Evolutionary conservation across 2,329 filamentous ascomycete genomes (phyloP).

Genomic region (Orbilia ellipsospora): DNA sequence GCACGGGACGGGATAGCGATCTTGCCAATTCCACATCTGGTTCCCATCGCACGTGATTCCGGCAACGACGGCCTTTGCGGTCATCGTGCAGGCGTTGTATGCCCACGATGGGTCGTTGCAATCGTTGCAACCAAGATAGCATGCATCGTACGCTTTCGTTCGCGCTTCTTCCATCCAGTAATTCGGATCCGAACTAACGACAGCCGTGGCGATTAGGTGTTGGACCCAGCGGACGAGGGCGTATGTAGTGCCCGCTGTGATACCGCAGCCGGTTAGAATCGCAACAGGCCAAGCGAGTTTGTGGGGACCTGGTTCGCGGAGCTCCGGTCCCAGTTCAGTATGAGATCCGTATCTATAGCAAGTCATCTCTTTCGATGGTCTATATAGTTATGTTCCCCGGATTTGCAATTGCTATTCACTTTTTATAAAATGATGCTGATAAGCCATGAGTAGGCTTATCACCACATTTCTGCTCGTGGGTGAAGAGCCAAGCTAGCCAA

Average conservation of each 20-base stretch:
- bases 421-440: not conserved
- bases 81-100: constrained; percentile 1
- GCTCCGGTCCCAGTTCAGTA: constrained; percentile 1
- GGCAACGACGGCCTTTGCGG: too few relatives aligned
- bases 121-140: constrained; percentile 1
- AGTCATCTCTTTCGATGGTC: not conserved
- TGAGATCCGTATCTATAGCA: not conserved
- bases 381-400: not conserved
- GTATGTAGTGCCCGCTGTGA: too few relatives aligned
- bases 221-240: constrained; percentile 1
- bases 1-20: too few relatives aligned
- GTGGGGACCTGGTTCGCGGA: not conserved
- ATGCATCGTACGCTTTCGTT: constrained; percentile 2
- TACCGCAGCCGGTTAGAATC: too few relatives aligned
- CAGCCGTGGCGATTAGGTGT: not conserved
- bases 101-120: constrained; percentile 1
- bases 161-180: constrained; percentile 1
- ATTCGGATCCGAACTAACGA: not conserved
- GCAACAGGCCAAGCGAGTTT: not conserved
- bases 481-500: too few relatives aligned
- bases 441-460: not conserved
- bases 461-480: too few relatives aligned
- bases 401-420: not conserved
- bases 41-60: too few relatives aligned
- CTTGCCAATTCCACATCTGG: too few relatives aligned